phyloP scores from a whole-genome alignment of 176 grass and related monocot species.

The Oryza glaberrima region DNA sequence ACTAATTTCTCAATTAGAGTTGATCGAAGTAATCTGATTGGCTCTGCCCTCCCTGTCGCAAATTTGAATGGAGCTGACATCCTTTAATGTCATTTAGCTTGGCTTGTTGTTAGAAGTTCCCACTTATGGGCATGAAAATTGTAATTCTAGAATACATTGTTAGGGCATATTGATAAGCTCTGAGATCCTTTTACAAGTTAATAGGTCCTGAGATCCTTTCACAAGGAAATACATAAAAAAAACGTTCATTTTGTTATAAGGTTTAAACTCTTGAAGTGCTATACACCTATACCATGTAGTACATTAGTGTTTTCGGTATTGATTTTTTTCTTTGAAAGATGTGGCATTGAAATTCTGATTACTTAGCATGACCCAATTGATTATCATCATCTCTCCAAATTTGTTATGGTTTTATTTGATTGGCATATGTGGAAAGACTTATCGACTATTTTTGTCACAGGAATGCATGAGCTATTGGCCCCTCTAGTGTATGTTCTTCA shows the following conservation, averaged over 20 bases:
- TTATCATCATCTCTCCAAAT: slow-evolving; percentile 12
- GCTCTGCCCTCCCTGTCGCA: slow-evolving; percentile 1
- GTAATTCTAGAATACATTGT: slow-evolving; percentile 1
- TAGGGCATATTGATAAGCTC: slow-evolving; percentile 20
- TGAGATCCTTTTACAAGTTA: neutral
- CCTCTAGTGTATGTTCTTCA: slow-evolving; percentile 96
- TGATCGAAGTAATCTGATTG: neutral
- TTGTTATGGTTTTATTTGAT: slow-evolving; percentile 5
- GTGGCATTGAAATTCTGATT: slow-evolving; percentile 15
- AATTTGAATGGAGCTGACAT: slow-evolving; percentile 9
- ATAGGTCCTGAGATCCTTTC: neutral
- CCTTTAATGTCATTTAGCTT: neutral
- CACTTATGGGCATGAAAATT: neutral
- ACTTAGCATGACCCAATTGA: neutral
- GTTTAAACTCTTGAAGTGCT: neutral
- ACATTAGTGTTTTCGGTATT: neutral
- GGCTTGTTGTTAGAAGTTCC: slow-evolving; percentile 5
- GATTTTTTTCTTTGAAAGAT: neutral
- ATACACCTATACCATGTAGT: too few species aligned
- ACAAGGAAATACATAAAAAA: neutral
- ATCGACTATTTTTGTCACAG: slow-evolving; percentile 47
- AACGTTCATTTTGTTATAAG: too few species aligned
- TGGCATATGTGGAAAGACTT: slow-evolving; percentile 11
- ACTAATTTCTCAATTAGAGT: neutral
- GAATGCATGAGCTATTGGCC: slow-evolving; percentile 98